phyloP scores from a whole-genome alignment of 1,139 yeast genomes.

The Pichiaceae sp. region DNA sequence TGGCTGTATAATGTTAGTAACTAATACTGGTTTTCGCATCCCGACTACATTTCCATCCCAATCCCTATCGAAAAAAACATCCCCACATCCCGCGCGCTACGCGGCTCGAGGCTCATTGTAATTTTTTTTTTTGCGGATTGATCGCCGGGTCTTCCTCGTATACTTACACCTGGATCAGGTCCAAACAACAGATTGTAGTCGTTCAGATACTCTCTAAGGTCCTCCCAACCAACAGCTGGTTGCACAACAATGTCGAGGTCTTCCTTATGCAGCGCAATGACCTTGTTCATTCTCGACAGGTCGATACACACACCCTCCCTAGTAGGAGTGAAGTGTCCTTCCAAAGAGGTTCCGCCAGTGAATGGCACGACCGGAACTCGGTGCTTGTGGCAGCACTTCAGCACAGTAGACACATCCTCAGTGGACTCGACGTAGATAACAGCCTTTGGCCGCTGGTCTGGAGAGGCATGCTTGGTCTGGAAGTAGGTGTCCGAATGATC shows the following conservation, averaged over 20 bases:
- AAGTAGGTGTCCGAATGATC: conserved; percentile 54
- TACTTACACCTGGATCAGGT: conserved; percentile 56
- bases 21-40: too few relatives aligned
- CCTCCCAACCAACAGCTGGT: conserved; percentile 77
- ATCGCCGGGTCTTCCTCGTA: too few relatives aligned
- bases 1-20: conserved; percentile 26
- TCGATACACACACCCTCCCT: conserved; percentile 56
- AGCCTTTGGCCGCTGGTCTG: conserved; percentile 42
- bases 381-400: conserved; percentile 60
- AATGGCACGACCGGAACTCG: conserved; percentile 72
- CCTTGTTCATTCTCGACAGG: conserved; percentile 48
- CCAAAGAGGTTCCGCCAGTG: conserved; percentile 82
- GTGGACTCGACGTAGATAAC: conserved; percentile 61
- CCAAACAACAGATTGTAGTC: conserved; percentile 52
- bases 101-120: too few relatives aligned
- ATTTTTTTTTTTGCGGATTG: too few relatives aligned
- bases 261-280: conserved; percentile 45
- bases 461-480: conserved; percentile 53
- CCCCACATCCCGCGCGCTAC: too few relatives aligned
- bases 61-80: too few relatives aligned
- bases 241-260: conserved; percentile 70
- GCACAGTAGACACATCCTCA: conserved; percentile 54
- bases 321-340: conserved; percentile 82
- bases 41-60: too few relatives aligned
- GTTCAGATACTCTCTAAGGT: conserved; percentile 46